Percentiles rank a stretch among this genome's conserved stretches.
phyloP scores from a whole-genome alignment of 257 asterid species.

The Echium plantagineum region DNA sequence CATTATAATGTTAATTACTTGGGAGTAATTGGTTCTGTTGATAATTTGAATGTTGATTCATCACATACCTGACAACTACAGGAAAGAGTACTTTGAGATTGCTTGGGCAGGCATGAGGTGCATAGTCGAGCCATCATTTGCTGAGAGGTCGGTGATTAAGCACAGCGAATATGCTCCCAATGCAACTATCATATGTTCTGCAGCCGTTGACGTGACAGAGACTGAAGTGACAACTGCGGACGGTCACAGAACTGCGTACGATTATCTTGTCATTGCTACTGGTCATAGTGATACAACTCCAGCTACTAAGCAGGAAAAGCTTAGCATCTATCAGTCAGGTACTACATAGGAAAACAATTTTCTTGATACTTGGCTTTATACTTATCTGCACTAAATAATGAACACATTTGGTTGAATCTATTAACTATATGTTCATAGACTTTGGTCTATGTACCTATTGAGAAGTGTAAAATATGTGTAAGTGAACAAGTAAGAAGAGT shows the following conservation, averaged over 20 bases:
- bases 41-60: background rate
- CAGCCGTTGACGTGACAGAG: constrained; percentile 50
- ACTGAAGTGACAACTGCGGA: constrained; percentile 50
- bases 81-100: constrained; percentile 80
- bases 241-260: constrained; percentile 44
- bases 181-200: constrained; percentile 42
- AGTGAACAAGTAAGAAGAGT: background rate
- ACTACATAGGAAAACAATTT: background rate
- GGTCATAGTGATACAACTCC: constrained; percentile 46
- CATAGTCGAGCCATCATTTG: constrained; percentile 78
- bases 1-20: background rate
- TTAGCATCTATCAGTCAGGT: constrained; percentile 56
- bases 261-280: constrained; percentile 83
- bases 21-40: background rate
- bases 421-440: too few relatives aligned
- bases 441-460: too few relatives aligned
- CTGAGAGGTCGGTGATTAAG: constrained; percentile 52
- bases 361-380: background rate
- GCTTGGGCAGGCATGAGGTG: constrained; percentile 81
- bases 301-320: constrained; percentile 39
- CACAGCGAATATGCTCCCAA: constrained; percentile 63
- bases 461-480: background rate
- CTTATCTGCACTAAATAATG: background rate
- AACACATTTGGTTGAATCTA: background rate
- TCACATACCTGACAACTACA: constrained; percentile 12